Base-by-base conservation (phyloP, 1,284 basidiomycete genomes). In the Cutaneotrichosporon sp. region DNA sequence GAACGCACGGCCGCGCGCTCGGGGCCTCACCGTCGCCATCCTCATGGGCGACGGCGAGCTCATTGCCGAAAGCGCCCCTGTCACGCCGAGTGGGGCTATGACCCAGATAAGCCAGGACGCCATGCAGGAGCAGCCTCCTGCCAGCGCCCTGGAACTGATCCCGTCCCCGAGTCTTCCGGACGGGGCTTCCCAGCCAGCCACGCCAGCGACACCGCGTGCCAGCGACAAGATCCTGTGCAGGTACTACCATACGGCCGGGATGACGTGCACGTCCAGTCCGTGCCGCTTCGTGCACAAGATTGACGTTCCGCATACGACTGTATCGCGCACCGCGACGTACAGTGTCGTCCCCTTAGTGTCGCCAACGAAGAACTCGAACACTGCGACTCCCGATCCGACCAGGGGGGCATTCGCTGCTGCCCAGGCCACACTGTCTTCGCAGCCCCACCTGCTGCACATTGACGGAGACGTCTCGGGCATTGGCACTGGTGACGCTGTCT, bases 221-320 rank as follows among this genome's bases (percentile, higher is more conserved):
- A 22, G 37, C n/a, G 52, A 58, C 27, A 49, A 75, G 63, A 73
- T 76, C 41, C 61, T 75, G 14, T 76, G 75, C 54, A 61, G 70
- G 49, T 75, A 72, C 60, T 75, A 74, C 56, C 75, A 73, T 57
- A 75, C 70, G 6, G 67, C 68, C 9, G 72, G 72, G 14, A 54
- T 71, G 38, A 71, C 66, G 14, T 75, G 72, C 52, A 76, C 74
- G 19, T 74, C 72, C 19, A 65, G 69, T 33, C 75, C 75, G n/a
- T 76, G 72, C 55, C 66, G 73, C 39, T 75, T 75, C 55, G 70
- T 74, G 10, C 74, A 75, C 53, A 61, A 64, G 31, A 62, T 74
- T 35, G 61, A 63, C 2, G 22, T 25, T 3, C 22, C 38, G 3
- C 9, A 10, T 12, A 34, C 32, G 14, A 11, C 37, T 1, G 46